phyloP scores from a whole-genome alignment of 1,284 basidiomycete species.

The Psilocybe mexicana region DNA sequence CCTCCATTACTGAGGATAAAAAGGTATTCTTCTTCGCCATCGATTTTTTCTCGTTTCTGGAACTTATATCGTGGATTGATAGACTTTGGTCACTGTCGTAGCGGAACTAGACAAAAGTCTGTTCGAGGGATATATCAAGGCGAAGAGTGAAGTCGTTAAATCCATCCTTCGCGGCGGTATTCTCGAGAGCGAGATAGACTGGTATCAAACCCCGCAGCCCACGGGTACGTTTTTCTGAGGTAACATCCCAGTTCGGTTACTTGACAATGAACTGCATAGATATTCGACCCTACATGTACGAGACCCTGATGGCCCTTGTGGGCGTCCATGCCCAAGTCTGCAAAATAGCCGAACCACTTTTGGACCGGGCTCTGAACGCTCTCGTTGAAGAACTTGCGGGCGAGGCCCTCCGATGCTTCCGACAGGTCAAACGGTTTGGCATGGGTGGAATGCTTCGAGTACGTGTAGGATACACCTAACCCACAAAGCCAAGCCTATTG shows the following conservation, averaged over 20 bases:
- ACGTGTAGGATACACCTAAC: conserved; percentile 31
- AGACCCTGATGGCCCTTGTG: conserved; percentile 86
- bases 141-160: conserved; percentile 71
- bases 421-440: conserved; percentile 85
- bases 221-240: conserved; percentile 54
- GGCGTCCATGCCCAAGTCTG: conserved; percentile 91
- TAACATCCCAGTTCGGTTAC: conserved; percentile 7
- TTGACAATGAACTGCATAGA: conserved; percentile 48
- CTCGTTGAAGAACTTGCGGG: conserved; percentile 84
- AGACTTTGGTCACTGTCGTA: conserved; percentile 80
- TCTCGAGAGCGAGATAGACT: conserved; percentile 80
- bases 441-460: conserved; percentile 99
- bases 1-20: conserved; percentile 77
- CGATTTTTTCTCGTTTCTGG: not conserved
- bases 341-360: conserved; percentile 73
- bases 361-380: conserved; percentile 80
- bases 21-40: conserved; percentile 40
- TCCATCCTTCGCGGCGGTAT: conserved; percentile 79
- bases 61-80: conserved; percentile 3
- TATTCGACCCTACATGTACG: conserved; percentile 94
- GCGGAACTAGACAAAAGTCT: conserved; percentile 84
- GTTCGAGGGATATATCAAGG: conserved; percentile 85
- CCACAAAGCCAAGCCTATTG: not conserved
- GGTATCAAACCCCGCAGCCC: conserved; percentile 89
- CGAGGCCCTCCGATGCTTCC: conserved; percentile 84